A percentile compares a stretch with the other conserved stretches of the same genome.
phyloP scores from a whole-genome alignment of 2,329 filamentous ascomycete species.

The Epichloe baconii region DNA sequence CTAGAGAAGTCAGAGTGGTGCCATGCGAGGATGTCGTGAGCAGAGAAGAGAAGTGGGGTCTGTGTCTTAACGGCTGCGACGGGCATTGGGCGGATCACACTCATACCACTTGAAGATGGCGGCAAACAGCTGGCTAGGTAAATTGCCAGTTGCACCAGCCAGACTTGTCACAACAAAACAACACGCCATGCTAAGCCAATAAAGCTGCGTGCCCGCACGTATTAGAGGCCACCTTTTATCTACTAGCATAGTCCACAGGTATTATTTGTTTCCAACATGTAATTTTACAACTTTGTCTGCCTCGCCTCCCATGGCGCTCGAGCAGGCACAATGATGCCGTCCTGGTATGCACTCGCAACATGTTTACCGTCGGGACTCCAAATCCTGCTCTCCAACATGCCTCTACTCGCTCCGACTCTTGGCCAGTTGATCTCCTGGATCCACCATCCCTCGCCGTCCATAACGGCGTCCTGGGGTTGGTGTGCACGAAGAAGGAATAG shows the following conservation, averaged over 20 bases:
- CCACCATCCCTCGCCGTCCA: conserved; percentile 38
- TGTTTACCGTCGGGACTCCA: conserved; percentile 41
- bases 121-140: not conserved
- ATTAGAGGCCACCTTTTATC: not conserved
- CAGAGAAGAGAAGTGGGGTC: not conserved
- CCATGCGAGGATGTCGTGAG: too few relatives aligned
- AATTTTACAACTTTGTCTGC: conserved; percentile 14
- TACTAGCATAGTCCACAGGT: not conserved
- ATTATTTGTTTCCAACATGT: too few relatives aligned
- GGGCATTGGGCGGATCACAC: too few relatives aligned
- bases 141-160: not conserved
- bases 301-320: conserved; percentile 10
- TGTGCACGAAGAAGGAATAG: conserved; percentile 40
- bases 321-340: conserved; percentile 29
- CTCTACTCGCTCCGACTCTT: conserved; percentile 31
- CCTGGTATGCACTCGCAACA: conserved; percentile 41
- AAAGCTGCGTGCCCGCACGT: not conserved
- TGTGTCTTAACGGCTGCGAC: not conserved
- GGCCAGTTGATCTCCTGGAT: conserved; percentile 39
- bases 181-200: not conserved
- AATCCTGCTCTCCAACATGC: conserved; percentile 34
- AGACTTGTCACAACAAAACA: not conserved
- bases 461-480: conserved; percentile 34
- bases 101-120: too few relatives aligned
- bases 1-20: too few relatives aligned